A percentile compares a stretch with the other conserved stretches of the same genome.
Conservation (phyloP, 331 rosid genomes). For the Malus hybrid region DNA sequence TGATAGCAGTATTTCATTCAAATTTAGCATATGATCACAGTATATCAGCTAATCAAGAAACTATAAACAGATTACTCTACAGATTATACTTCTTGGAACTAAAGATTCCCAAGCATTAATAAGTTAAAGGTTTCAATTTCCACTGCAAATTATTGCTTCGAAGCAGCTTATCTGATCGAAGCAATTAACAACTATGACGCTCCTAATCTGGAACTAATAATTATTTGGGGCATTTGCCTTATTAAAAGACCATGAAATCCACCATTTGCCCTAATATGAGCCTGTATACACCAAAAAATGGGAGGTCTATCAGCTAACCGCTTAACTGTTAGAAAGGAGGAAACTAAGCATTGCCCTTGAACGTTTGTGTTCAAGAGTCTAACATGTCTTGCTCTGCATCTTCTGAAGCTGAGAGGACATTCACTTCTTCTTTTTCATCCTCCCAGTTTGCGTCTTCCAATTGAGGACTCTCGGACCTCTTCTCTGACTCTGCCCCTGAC, state of each 20-base stretch:
- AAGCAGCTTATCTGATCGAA: not conserved
- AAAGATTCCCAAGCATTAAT: not conserved
- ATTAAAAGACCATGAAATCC: constrained; percentile 17
- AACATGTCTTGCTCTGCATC: constrained; percentile 41
- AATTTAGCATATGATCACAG: not conserved
- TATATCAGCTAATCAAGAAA: not conserved
- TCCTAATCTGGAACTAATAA: constrained; percentile 15
- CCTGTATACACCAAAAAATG: constrained; percentile 34
- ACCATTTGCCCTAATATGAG: constrained; percentile 28
- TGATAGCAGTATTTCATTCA: not conserved
- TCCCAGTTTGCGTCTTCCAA: constrained; percentile 34
- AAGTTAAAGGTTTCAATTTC: not conserved
- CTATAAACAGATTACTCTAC: not conserved
- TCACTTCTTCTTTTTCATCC: constrained; percentile 33
- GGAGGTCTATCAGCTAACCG: constrained; percentile 32
- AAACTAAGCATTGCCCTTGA: constrained; percentile 22
- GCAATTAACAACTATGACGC: not conserved
- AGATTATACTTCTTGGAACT: not conserved
- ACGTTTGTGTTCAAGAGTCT: constrained; percentile 30
- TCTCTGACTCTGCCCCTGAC: constrained; percentile 20
- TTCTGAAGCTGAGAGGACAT: constrained; percentile 32
- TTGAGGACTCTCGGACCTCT: constrained; percentile 21
- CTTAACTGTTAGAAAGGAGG: constrained; percentile 22
- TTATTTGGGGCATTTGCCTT: constrained; percentile 32
- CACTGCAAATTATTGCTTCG: not conserved